Percentiles rank a stretch among this genome's conserved stretches.
Conservation (phyloP, 2,329 filamentous ascomycete species). For the Colletotrichum musae region DNA sequence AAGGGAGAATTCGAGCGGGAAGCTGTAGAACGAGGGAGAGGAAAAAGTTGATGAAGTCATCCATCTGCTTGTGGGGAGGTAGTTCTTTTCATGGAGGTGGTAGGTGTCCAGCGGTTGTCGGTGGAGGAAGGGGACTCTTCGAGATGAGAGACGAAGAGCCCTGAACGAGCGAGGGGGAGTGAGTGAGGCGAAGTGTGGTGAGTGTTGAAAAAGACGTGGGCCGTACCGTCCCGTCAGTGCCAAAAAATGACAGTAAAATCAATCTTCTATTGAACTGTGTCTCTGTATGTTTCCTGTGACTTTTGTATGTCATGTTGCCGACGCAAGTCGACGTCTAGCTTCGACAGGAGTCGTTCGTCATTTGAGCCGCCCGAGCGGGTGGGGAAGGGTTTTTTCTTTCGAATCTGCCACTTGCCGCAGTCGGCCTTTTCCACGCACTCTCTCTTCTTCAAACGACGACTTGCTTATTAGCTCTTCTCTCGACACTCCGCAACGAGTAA, state of each 20-base stretch:
- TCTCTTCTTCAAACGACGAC: no score
- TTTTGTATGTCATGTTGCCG: no score
- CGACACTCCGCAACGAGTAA: no score
- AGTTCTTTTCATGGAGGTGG: conserved; percentile 11
- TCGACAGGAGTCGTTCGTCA: no score
- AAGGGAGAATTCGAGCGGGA: neutral
- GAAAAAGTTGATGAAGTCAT: conserved; percentile 12
- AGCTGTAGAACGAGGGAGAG: neutral
- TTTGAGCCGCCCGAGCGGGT: no score
- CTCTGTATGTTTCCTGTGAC: no score
- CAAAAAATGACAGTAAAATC: neutral
- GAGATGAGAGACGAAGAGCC: neutral
- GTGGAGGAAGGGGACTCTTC: neutral
- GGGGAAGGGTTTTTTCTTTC: neutral
- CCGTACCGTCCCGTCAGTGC: conserved; percentile 9
- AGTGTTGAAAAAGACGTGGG: conserved; percentile 23
- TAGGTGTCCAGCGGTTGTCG: neutral
- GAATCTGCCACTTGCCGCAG: no score
- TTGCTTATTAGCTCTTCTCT: no score
- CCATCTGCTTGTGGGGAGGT: conserved; percentile 35
- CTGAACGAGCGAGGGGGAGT: neutral
- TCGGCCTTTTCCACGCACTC: no score
- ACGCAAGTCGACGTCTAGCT: no score
- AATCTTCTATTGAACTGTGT: no score
- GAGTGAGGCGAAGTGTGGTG: neutral